These are phyloP conservation scores for Cryomyces minteri DNA, from an alignment of 495 filamentous ascomycete species.

Conservation along the genomic window DNA sequence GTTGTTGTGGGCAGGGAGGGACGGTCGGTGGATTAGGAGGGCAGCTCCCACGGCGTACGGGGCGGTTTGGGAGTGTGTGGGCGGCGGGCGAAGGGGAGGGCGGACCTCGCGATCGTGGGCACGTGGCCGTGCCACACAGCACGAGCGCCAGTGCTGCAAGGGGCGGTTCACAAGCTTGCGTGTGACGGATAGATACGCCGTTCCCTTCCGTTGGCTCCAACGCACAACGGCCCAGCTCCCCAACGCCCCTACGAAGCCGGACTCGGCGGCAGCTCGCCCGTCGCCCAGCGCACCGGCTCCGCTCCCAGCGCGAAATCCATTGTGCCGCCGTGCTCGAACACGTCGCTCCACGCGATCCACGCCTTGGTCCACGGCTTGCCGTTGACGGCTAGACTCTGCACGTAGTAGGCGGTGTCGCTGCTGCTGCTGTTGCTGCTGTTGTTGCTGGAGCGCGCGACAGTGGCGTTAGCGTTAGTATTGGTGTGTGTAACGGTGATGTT, in stretches of 20 bases:
- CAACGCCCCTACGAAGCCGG: constrained; percentile 14
- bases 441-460: constrained; percentile 31
- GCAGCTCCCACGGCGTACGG: no score
- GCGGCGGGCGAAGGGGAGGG: no score
- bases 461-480: constrained; percentile 17
- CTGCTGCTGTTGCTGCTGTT: constrained; percentile 28
- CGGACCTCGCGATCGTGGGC: no score
- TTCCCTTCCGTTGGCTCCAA: no score
- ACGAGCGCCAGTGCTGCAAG: no score
- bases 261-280: constrained; percentile 39
- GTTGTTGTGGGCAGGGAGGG: background rate
- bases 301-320: constrained; percentile 43
- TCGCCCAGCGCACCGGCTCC: constrained; percentile 34
- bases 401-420: constrained; percentile 28
- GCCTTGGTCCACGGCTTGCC: constrained; percentile 30
- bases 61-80: no score
- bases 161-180: no score
- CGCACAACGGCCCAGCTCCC: no score
- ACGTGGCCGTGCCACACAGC: no score
- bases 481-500: constrained; percentile 33
- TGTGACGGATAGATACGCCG: no score
- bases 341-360: constrained; percentile 44
- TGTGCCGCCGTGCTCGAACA: constrained; percentile 42
- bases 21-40: background rate
- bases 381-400: constrained; percentile 34